These are phyloP conservation scores for Kodamaea nitidulidarum DNA, from an alignment of 805 yeast genomes.

Conservation along the genomic window DNA sequence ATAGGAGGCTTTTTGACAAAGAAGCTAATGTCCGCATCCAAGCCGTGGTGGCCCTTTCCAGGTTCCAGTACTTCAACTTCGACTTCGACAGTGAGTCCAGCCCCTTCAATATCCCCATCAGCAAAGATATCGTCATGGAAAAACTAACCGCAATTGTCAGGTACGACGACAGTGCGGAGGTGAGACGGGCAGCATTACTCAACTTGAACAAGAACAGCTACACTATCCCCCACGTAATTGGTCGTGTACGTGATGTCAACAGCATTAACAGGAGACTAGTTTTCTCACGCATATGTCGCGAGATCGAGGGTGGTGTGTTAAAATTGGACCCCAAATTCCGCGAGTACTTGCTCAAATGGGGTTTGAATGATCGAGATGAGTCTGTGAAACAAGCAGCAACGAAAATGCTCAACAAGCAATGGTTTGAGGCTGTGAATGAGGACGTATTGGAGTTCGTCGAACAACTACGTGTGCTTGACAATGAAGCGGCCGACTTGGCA, in stretches of 20 bases:
- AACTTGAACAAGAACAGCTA: slow-evolving; percentile 55
- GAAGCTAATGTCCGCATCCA: slow-evolving; percentile 79
- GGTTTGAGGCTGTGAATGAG: slow-evolving; percentile 68
- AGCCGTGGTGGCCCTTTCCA: slow-evolving; percentile 73
- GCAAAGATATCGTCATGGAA: slow-evolving; percentile 10
- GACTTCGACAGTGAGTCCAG: slow-evolving; percentile 32
- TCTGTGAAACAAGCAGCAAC: slow-evolving; percentile 68
- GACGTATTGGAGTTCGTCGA: slow-evolving; percentile 72
- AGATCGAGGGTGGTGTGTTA: slow-evolving; percentile 54
- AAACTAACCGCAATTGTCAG: slow-evolving; percentile 42
- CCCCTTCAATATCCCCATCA: slow-evolving; percentile 12
- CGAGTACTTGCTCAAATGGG: slow-evolving; percentile 74
- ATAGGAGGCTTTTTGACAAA: slow-evolving; percentile 64
- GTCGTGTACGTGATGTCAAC: slow-evolving; percentile 79
- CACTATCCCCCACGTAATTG: slow-evolving; percentile 60
- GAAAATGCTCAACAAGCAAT: slow-evolving; percentile 61
- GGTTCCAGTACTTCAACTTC: slow-evolving; percentile 54
- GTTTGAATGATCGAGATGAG: slow-evolving; percentile 80
- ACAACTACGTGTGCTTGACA: slow-evolving; percentile 63
- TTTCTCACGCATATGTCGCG: slow-evolving; percentile 63
- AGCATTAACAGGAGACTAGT: slow-evolving; percentile 68
- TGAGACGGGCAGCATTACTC: slow-evolving; percentile 76
- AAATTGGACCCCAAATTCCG: slow-evolving; percentile 51
- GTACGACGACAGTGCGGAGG: slow-evolving; percentile 84
- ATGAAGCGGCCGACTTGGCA: slow-evolving; percentile 63